phyloP scores from a whole-genome alignment of 2,329 filamentous ascomycete species.

The Penicillium aurantiogriseum region DNA sequence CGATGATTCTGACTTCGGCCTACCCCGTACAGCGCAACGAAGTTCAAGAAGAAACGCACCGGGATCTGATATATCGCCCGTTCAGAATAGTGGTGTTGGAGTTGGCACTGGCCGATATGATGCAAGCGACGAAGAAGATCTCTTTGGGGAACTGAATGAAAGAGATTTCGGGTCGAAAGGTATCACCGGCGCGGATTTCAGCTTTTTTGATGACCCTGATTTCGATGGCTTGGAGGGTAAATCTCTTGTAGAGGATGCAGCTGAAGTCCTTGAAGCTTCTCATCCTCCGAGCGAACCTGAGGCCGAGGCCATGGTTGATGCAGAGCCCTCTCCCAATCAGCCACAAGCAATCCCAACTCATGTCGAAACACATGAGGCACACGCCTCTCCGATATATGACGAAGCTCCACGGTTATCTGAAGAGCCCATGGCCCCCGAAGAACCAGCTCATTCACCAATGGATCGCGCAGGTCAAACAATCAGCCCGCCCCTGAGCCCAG shows the following conservation, averaged over 20 bases:
- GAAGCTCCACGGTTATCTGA: neutral
- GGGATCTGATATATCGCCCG: constrained; percentile 23
- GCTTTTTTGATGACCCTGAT: constrained; percentile 60
- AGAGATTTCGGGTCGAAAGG: constrained; percentile 54
- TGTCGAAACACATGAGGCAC: neutral
- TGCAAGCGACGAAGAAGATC: constrained; percentile 51
- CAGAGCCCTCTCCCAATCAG: neutral
- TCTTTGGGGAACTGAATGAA: constrained; percentile 59
- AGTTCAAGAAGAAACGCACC: constrained; percentile 19
- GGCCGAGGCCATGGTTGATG: constrained; percentile 11
- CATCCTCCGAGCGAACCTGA: constrained; percentile 13
- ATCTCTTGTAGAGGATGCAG: constrained; percentile 11
- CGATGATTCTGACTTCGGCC: constrained; percentile 30
- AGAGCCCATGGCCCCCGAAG: constrained; percentile 7
- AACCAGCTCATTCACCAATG: constrained; percentile 13
- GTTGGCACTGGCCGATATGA: constrained; percentile 44
- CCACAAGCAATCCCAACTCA: neutral
- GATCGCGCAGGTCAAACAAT: constrained; percentile 30
- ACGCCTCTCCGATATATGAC: neutral
- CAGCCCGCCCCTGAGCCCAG: constrained; percentile 42
- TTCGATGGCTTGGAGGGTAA: constrained; percentile 28
- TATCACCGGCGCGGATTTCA: constrained; percentile 63
- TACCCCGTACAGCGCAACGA: constrained; percentile 18
- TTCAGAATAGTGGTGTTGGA: constrained; percentile 16
- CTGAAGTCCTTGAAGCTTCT: constrained; percentile 16